phyloP scores from a whole-genome alignment of 768 basidiomycete species.

The Russula sp. region DNA sequence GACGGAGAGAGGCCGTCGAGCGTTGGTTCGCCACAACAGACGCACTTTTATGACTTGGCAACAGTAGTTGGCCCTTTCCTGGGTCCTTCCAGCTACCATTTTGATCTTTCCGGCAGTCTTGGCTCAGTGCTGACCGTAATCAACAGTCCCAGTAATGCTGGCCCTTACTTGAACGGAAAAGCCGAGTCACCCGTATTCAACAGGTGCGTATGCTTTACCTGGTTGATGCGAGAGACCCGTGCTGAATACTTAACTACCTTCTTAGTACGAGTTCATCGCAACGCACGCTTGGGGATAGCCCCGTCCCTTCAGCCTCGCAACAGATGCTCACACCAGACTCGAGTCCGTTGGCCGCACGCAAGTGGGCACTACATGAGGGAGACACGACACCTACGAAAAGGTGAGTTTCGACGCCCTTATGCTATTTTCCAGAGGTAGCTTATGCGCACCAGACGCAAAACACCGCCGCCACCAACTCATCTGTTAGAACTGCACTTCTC shows the following conservation, averaged over 20 bases:
- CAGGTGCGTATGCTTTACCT: slow-evolving; percentile 3
- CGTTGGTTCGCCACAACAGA: not conserved
- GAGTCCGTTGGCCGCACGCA: slow-evolving; percentile 25
- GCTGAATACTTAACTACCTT: not conserved
- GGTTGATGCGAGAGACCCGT: not conserved
- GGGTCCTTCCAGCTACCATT: not conserved
- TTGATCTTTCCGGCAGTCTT: not conserved
- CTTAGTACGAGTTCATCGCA: slow-evolving; percentile 18
- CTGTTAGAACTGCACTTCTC: not conserved
- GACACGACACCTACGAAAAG: slow-evolving; percentile 24
- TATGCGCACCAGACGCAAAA: slow-evolving; percentile 20
- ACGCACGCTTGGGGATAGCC: slow-evolving; percentile 2
- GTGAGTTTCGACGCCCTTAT: slow-evolving; percentile 10
- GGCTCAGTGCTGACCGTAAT: not conserved
- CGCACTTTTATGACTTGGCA: not conserved
- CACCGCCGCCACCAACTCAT: slow-evolving; percentile 14
- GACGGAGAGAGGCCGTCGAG: not conserved
- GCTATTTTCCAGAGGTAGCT: not conserved
- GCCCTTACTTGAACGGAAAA: slow-evolving; percentile 27
- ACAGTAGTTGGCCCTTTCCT: not conserved
- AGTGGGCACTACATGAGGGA: slow-evolving; percentile 22
- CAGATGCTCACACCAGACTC: slow-evolving; percentile 30
- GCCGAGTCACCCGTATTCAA: slow-evolving; percentile 19
- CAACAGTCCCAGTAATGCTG: slow-evolving; percentile 20
- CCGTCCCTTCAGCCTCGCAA: slow-evolving; percentile 6